Evolutionary conservation across 768 basidiomycete genomes (phyloP).

Genomic region (Saitozyma sp.): DNA sequence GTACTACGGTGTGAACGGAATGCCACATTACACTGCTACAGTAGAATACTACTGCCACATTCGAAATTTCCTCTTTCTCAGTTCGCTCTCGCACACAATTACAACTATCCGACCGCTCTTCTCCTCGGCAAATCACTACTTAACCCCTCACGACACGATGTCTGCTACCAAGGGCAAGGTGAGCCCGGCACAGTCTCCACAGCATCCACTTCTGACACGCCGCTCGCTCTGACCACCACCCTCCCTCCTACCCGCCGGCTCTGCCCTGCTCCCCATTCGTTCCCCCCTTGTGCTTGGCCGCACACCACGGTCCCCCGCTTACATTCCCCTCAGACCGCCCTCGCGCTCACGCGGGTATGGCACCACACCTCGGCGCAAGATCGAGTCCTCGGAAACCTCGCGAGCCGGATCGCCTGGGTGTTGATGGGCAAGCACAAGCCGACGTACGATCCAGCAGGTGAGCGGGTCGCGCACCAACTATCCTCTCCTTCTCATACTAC

Average conservation of each 20-base stretch:
- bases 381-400: conserved; percentile 89
- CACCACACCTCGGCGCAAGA: conserved; percentile 90
- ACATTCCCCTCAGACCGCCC: conserved; percentile 67
- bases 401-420: conserved; percentile 87
- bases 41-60: no score
- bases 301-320: background rate
- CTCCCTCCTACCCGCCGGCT: no score
- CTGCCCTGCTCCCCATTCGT: no score
- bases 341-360: conserved; percentile 95
- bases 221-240: no score
- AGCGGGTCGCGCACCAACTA: conserved; percentile 40
- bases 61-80: no score
- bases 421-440: conserved; percentile 99
- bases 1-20: no score
- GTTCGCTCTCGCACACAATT: no score
- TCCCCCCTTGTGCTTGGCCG: no score
- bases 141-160: conserved; percentile 18
- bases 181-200: conserved; percentile 3
- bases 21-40: no score
- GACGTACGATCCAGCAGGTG: conserved; percentile 87
- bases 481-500: conserved; percentile 3
- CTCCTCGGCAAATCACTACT: no score
- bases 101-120: no score
- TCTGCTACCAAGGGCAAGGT: conserved; percentile 39
- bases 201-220: no score